phyloP scores from a whole-genome alignment of 371 early-diverging fungal species.

The Lichtheimia ramosa region DNA sequence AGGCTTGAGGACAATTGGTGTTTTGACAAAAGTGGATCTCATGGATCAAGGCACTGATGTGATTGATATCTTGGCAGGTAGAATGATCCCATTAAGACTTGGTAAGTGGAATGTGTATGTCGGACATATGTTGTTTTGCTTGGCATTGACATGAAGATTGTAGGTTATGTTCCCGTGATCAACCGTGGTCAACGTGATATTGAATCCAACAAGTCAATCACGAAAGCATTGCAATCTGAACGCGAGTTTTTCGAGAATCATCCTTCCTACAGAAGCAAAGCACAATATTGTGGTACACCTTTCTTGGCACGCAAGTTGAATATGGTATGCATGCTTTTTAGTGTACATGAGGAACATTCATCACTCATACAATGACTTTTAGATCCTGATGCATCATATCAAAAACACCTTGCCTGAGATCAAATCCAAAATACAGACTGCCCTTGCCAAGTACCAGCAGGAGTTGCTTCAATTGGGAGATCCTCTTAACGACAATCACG shows the following conservation, averaged over 20 bases:
- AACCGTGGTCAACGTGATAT: constrained; percentile 98
- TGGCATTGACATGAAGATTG: not conserved
- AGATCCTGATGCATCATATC: constrained; percentile 98
- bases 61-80: constrained; percentile 96
- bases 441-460: constrained; percentile 78
- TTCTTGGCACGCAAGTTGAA: constrained; percentile 95
- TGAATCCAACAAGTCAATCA: constrained; percentile 87
- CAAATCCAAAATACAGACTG: constrained; percentile 90
- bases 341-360: not conserved
- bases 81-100: constrained; percentile 92
- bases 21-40: constrained; percentile 98
- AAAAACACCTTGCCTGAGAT: constrained; percentile 95
- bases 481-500: constrained; percentile 74
- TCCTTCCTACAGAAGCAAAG: constrained; percentile 90
- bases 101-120: too few species aligned
- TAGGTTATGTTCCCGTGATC: constrained; percentile 91
- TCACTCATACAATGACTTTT: not conserved
- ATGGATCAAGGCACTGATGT: constrained; percentile 99
- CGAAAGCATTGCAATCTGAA: constrained; percentile 87
- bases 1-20: constrained; percentile 97
- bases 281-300: constrained; percentile 98
- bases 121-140: not conserved
- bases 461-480: constrained; percentile 92
- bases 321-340: constrained; percentile 54
- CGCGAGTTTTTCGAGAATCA: constrained; percentile 92